Conservation (phyloP, 129 eudicot species). For the Deinandra increscens region DNA sequence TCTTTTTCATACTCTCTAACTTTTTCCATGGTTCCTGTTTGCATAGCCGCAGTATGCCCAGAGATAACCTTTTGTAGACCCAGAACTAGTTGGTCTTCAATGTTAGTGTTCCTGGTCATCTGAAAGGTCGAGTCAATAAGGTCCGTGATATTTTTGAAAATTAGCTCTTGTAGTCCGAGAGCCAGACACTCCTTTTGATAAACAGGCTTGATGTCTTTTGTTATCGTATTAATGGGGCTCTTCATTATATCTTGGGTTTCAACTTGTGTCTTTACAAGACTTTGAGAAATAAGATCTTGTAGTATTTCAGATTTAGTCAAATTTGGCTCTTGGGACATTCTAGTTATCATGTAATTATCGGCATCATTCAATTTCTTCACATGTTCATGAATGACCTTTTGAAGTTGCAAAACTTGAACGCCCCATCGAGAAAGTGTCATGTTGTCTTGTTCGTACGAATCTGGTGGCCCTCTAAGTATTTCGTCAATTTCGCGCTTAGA, state of each 20-base stretch:
- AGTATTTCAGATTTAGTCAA: neutral
- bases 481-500: neutral
- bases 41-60: neutral
- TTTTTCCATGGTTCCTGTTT: neutral
- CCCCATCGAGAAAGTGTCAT: neutral
- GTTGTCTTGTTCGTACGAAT: neutral
- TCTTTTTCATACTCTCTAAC: neutral
- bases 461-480: neutral
- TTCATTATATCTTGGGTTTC: neutral
- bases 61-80: neutral
- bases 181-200: neutral
- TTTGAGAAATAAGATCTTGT: neutral
- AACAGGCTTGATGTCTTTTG: neutral
- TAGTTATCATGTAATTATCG: too few relatives aligned
- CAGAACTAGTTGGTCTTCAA: neutral
- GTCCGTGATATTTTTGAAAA: neutral
- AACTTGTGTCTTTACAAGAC: neutral
- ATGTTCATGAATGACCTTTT: neutral
- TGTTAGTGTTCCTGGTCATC: neutral
- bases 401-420: neutral
- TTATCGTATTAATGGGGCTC: neutral
- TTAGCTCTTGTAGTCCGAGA: constrained; percentile 5
- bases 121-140: neutral
- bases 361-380: too few relatives aligned
- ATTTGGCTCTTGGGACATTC: neutral